Base-by-base conservation (phyloP, 805 yeast species). In the Saccharomycopsis capsularis region DNA sequence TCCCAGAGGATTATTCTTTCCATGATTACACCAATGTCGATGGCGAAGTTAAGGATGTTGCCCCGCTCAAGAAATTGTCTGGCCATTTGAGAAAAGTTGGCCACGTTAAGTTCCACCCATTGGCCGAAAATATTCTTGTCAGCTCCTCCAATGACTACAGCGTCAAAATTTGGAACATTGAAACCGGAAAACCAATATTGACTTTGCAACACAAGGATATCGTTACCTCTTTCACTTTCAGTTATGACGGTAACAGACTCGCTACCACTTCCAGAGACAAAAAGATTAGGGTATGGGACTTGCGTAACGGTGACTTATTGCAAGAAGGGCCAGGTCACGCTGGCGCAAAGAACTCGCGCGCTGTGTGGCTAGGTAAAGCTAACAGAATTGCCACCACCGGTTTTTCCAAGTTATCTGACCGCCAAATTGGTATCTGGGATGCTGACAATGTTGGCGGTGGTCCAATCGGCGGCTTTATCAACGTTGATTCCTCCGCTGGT, bases 11-110 rank as follows among this genome's bases (percentile, higher is more conserved):
- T 57, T 93, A 79, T 68, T 77, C 91, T 1, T 81, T 85, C 65
- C 83, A 77, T 57, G 71, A 77, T 53, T 76, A 78, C 57, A 59
- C 67, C 1, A 76, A 75, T 59, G 68, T 63, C 32, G 71, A 81
- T 40, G 86, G 81, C 45, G 74, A 76, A 19, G 70, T 81, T 51
- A 70, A 70, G 57, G 95, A 89, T 62, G 69, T 90, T 32, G 68
- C 73, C 35, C 98, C 99, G 5, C 66, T 69, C 24, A 82, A 81
- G 56, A 69, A 78, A 39, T 74, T 90, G 55, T 58, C 78, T 21
- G 98, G 98, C n/a, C 99, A 93, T 63, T 72, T 83, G 42, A 76
- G 95, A 60, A 93, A 93, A 65, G 96, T 93, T 27, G 98, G 99
- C 11, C 96, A 88, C 59, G 82, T 95, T 29, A 71, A 75, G 53